Base-by-base conservation (phyloP, 2,329 filamentous ascomycete species). In the Colletotrichum lindemuthianum region DNA sequence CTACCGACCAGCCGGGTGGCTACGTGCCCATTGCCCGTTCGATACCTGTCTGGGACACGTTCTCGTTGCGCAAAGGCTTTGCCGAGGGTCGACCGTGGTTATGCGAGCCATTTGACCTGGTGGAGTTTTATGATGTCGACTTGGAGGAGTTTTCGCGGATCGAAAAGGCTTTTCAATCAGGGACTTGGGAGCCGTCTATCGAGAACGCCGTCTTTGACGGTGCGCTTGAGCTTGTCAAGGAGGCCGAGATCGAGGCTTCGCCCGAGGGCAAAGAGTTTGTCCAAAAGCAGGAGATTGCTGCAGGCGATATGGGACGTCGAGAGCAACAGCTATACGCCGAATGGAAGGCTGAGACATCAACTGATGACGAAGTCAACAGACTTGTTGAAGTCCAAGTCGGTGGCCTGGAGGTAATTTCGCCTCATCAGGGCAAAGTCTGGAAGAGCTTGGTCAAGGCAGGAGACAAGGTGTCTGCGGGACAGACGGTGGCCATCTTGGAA, bases 341-440 rank as follows among this genome's bases (percentile, higher is more conserved):
- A 71, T 71, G 67, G 3, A 75, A 78, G 16, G 43, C 41, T 16
- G 54, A 57, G 47, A 71, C 73, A 47, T 57, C 72, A 45, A 69
- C 58, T 7, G 65, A 47, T 16, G 67, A 63, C 33, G 64, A 69
- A 11, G 43, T 55, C 24, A 24, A 1, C 24, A 1, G 24, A 24
- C 24, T 4, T 59, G 8, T 60, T 36, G 51, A 41, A 55, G 36
- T 49, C 57, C 45, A 68, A 67, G 63, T 65, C 45, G 50, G 72
- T 59, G 47, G 69, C 65, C 58, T 71, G 2, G 69, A 72, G 2
- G 73, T 84, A 33, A 75, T 79, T 48, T 75, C 79, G 0, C 79
- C 79, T 0, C 73, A 83, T 41, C 79, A 81, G 40, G 84, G 84
- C 7, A 86, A 83, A 60, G 79, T 86, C 0, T 87, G 84, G 83